Evolutionary conservation across 2,329 filamentous ascomycete species (phyloP).

Genomic region (Talaromyces piceae): DNA sequence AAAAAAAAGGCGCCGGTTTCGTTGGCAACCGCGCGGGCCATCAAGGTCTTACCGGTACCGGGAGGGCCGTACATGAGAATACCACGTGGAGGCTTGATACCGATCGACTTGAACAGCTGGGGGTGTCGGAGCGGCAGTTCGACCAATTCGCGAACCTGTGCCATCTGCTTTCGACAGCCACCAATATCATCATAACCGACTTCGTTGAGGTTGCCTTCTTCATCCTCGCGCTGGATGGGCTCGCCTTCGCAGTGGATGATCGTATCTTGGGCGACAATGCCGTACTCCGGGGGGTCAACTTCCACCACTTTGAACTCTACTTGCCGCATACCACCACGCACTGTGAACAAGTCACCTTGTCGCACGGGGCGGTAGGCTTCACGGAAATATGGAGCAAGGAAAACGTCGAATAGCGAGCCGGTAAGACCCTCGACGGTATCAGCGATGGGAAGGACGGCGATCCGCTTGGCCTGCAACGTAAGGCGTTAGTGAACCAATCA

Average conservation of each 20-base stretch:
- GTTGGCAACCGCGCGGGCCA: constrained; percentile 98
- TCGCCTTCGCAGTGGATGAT: constrained; percentile 98
- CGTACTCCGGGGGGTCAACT: constrained; percentile 95
- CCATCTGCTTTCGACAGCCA: constrained; percentile 99
- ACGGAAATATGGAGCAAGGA: constrained; percentile 98
- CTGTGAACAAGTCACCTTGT: constrained; percentile 96
- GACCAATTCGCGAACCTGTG: constrained; percentile 97
- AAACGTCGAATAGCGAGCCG: constrained; percentile 96
- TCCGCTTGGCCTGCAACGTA: constrained; percentile 76
- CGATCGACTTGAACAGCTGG: constrained; percentile 99
- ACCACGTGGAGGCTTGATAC: constrained; percentile 99
- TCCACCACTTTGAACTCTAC: constrained; percentile 99
- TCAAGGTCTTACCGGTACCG: constrained; percentile 99
- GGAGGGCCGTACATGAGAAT: constrained; percentile 98
- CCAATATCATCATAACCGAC: constrained; percentile 99
- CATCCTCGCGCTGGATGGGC: constrained; percentile 93
- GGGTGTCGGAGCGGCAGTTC: constrained; percentile 94
- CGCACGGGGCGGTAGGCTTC: constrained; percentile 96
- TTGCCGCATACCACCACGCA: constrained; percentile 95
- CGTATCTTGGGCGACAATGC: constrained; percentile 97
- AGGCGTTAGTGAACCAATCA: constrained; percentile 11
- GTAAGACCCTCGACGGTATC: constrained; percentile 97
- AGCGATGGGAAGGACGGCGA: constrained; percentile 94
- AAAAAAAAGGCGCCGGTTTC: constrained; percentile 99
- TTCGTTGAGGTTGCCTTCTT: constrained; percentile 98